Conservation (phyloP, 1,284 basidiomycete genomes). For the Trichosporon faecale region DNA sequence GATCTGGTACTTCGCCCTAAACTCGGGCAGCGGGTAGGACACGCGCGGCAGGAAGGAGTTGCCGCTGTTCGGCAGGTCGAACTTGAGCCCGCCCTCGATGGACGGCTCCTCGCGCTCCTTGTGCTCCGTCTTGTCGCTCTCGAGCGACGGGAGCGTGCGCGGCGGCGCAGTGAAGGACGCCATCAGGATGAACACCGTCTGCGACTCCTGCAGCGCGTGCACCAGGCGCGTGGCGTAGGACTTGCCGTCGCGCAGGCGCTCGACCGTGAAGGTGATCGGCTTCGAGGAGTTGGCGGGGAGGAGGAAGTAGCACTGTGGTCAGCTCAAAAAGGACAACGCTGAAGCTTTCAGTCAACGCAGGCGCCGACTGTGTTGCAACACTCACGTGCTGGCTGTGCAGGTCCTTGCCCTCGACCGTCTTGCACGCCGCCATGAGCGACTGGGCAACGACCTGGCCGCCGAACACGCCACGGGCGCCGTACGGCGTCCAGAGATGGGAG, state of each 20-base stretch:
- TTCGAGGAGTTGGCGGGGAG: conserved; percentile 64
- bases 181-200: conserved; percentile 73
- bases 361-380: conserved; percentile 8
- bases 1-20: conserved; percentile 34
- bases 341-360: no score
- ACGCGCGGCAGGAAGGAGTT: conserved; percentile 7
- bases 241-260: conserved; percentile 68
- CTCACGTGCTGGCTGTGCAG: conserved; percentile 64
- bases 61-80: conserved; percentile 13
- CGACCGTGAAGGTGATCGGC: conserved; percentile 80
- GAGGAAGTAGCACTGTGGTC: conserved; percentile 47
- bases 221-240: conserved; percentile 58
- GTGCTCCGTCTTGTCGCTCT: not conserved
- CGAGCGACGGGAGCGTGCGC: conserved; percentile 8
- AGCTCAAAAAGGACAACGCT: not conserved
- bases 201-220: conserved; percentile 70
- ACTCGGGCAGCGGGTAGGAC: conserved; percentile 15
- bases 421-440: conserved; percentile 72
- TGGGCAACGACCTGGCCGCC: conserved; percentile 86
- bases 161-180: conserved; percentile 79
- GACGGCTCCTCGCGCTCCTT: conserved; percentile 19
- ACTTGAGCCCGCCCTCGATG: conserved; percentile 23
- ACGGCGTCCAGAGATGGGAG: conserved; percentile 66
- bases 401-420: conserved; percentile 65
- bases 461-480: conserved; percentile 71